Conservation (phyloP, 768 basidiomycete species). For the Udeniomyces megalosporus region DNA sequence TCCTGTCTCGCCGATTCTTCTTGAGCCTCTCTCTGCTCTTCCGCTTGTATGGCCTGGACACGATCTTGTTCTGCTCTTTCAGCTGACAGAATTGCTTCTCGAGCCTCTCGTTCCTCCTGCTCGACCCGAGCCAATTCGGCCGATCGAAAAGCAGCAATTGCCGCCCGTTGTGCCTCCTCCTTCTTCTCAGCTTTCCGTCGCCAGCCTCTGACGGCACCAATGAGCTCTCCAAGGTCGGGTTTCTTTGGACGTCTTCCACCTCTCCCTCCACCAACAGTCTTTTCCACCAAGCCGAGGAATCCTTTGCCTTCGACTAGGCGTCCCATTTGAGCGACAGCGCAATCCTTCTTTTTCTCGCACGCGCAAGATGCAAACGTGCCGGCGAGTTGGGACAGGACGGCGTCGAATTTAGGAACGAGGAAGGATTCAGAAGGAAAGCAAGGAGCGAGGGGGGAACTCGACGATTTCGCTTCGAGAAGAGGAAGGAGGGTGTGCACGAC, state of each 20-base stretch:
- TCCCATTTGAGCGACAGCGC: slow-evolving; percentile 26
- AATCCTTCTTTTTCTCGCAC: slow-evolving; percentile 23
- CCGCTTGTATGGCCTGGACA: no score
- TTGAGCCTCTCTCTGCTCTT: slow-evolving; percentile 12
- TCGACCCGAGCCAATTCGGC: not conserved
- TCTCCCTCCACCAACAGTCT: not conserved
- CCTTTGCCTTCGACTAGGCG: slow-evolving; percentile 19
- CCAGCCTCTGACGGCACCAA: slow-evolving; percentile 28
- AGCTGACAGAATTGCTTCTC: slow-evolving; percentile 6
- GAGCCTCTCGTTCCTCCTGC: slow-evolving; percentile 14
- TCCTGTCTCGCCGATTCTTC: not conserved
- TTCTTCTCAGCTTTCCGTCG: slow-evolving; percentile 24
- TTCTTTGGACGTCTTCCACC: slow-evolving; percentile 16
- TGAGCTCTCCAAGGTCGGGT: slow-evolving; percentile 23
- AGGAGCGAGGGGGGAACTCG: slow-evolving; percentile 6
- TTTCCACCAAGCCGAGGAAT: slow-evolving; percentile 15
- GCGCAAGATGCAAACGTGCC: slow-evolving; percentile 27
- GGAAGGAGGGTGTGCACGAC: slow-evolving; percentile 55
- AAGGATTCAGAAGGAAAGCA: not conserved
- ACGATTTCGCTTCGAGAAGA: not conserved
- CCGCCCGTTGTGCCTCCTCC: not conserved
- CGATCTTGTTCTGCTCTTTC: slow-evolving; percentile 10
- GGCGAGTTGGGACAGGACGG: slow-evolving; percentile 24
- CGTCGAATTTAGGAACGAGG: slow-evolving; percentile 20
- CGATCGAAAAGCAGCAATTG: not conserved